Evolutionary conservation across 1,139 yeast genomes (phyloP).

Genomic region (Scheffersomyces segobiensis): DNA sequence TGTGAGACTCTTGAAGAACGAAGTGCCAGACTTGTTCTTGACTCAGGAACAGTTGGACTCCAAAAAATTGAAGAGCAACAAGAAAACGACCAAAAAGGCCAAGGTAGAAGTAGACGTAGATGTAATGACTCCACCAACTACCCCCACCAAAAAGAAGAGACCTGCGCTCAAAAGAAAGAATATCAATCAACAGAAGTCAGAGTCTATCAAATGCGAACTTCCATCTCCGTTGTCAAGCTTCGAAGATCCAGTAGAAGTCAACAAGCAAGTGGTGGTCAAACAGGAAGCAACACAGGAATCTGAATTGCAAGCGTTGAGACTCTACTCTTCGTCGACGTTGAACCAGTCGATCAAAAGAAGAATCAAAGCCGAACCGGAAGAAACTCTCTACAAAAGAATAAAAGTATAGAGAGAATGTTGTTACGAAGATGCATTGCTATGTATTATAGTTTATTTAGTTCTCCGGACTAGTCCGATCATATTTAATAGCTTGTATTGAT

Average conservation of each 20-base stretch:
- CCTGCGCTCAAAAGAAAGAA: slow-evolving; percentile 13
- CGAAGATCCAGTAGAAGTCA: slow-evolving; percentile 7
- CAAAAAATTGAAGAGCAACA: slow-evolving; percentile 33
- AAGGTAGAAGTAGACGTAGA: slow-evolving; percentile 8
- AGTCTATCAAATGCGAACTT: slow-evolving; percentile 9
- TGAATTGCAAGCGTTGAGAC: slow-evolving; percentile 3
- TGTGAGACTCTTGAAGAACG: slow-evolving; percentile 52
- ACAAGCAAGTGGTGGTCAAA: background rate
- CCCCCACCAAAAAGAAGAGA: slow-evolving; percentile 26
- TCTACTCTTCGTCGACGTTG: background rate
- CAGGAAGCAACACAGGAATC: background rate
- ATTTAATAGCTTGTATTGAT: background rate
- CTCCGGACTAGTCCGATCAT: slow-evolving; percentile 1
- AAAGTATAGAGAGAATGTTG: background rate
- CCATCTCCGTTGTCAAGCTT: slow-evolving; percentile 24
- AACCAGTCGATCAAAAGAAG: background rate
- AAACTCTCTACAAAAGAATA: background rate
- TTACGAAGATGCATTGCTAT: background rate
- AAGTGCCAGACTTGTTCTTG: slow-evolving; percentile 59
- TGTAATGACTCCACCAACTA: slow-evolving; percentile 30
- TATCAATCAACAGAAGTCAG: slow-evolving; percentile 1
- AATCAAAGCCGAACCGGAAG: background rate
- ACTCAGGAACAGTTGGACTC: slow-evolving; percentile 54
- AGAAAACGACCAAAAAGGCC: slow-evolving; percentile 2
- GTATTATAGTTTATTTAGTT: slow-evolving; percentile 1